Evolutionary conservation across 768 basidiomycete genomes (phyloP), one percentile per base, ranked within the genome.

Genomic region (Lactarius evosmus): DNA sequence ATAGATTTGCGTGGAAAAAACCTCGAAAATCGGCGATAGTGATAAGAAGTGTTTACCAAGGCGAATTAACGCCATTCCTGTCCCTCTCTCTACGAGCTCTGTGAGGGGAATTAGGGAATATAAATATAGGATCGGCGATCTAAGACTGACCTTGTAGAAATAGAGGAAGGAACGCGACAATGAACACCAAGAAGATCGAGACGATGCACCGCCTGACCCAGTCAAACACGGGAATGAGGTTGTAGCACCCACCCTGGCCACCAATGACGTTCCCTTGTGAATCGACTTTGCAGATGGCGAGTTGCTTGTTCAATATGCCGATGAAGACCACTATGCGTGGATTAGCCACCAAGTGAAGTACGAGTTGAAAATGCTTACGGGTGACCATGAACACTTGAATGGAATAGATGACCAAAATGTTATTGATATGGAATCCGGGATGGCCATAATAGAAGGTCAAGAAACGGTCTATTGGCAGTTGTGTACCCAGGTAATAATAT

Each of bases 341-440:
- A 32, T 25, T 59, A 53, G 40, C 22, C 30, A 34, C 25, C 17
- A 29, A 11, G 22, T 30, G 44, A 46, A 36, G 30, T 61, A 32
- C 1, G 14, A 29, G 29, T 61, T 65, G 49, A 29, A 58, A 44
- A 55, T 9, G 86, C 92, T 75, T 72, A 94, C 92, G 72, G 22
- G 93, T 93, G 60, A 98, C 79, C 93, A 98, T 97, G 82, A 99
- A 98, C 60, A 96, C 83, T 74, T 97, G 95, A 59, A 99, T 93
- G 29, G 97, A 98, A 75, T 93, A 89, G 70, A 99, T 98, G 78
- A 99, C 95, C 73, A 99, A 80, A 71, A 98, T 98, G 74, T 99
- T 98, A 83, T 99, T 99, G 81, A 99, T 86, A 75, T 99, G 97
- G 88, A 99, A 99, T 72, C 93, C 97, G 61, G 97, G 96, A 77